Conservation (phyloP, 768 basidiomycete genomes). For the Candolleomyces aberdarensis region DNA sequence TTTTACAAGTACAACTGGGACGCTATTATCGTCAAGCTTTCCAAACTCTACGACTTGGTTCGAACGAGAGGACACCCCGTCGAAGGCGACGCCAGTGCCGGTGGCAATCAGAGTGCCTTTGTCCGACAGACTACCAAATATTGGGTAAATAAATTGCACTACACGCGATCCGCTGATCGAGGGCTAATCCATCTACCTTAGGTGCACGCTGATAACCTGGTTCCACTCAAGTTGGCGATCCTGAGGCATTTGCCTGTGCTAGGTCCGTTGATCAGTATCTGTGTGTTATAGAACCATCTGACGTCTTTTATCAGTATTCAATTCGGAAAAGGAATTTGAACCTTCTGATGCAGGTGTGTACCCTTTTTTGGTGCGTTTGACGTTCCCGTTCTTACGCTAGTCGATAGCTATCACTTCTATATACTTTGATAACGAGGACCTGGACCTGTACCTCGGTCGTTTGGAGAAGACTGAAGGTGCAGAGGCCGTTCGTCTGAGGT, state of each 20-base stretch:
- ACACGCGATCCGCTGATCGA: not conserved
- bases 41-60: conserved; percentile 91
- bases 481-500: conserved; percentile 91
- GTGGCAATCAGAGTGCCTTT: conserved; percentile 94
- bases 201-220: conserved; percentile 92
- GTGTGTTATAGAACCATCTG: not conserved
- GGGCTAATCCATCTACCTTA: conserved; percentile 13
- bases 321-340: conserved; percentile 91
- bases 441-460: conserved; percentile 94
- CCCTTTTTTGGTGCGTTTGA: not conserved
- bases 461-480: conserved; percentile 99
- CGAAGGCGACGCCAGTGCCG: conserved; percentile 90
- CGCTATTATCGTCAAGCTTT: conserved; percentile 91
- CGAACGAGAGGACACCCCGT: conserved; percentile 94
- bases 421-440: conserved; percentile 94
- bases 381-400: not conserved
- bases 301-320: conserved; percentile 62
- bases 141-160: conserved; percentile 60
- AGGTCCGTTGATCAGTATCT: conserved; percentile 41
- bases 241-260: conserved; percentile 90
- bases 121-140: conserved; percentile 99
- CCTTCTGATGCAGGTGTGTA: conserved; percentile 69
- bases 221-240: conserved; percentile 91
- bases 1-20: conserved; percentile 99
- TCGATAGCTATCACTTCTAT: conserved; percentile 87